Conservation (phyloP, 192 early-diverging fungal species). For the Coemansia sp. region DNA sequence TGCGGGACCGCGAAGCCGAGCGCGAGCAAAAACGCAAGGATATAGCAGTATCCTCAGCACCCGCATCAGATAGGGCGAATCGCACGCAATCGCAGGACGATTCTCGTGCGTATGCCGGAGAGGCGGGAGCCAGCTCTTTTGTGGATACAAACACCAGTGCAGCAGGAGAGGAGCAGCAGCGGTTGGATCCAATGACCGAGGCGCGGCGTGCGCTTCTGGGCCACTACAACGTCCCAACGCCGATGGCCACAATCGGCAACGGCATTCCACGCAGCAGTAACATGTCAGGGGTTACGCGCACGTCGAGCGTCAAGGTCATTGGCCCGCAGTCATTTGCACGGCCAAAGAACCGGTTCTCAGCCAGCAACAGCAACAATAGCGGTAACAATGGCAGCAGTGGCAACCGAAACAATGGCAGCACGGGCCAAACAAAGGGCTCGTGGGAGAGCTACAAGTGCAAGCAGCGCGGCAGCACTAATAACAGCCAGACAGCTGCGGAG, state of each 20-base stretch:
- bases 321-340: constrained; percentile 42
- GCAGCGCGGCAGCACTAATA: neutral
- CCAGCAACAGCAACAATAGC: neutral
- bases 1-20: constrained; percentile 55
- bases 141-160: neutral
- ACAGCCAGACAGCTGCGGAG: no score
- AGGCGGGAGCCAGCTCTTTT: no score
- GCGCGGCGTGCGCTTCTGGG: constrained; percentile 47
- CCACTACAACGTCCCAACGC: constrained; percentile 38
- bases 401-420: neutral
- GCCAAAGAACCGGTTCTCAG: constrained; percentile 12
- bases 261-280: constrained; percentile 40
- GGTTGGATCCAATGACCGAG: constrained; percentile 37
- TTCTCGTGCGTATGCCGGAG: neutral
- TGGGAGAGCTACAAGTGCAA: neutral
- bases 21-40: constrained; percentile 27
- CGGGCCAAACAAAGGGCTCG: neutral
- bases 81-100: neutral
- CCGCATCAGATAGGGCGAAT: neutral
- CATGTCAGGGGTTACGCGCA: constrained; percentile 4
- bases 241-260: constrained; percentile 23
- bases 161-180: neutral
- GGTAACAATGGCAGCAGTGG: neutral
- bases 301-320: constrained; percentile 46
- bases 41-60: neutral